Percentiles rank a stretch among this genome's conserved stretches.
These are phyloP conservation scores for Colletotrichum spinosum DNA, from an alignment of 2,329 filamentous ascomycete genomes.

Conservation along the genomic window DNA sequence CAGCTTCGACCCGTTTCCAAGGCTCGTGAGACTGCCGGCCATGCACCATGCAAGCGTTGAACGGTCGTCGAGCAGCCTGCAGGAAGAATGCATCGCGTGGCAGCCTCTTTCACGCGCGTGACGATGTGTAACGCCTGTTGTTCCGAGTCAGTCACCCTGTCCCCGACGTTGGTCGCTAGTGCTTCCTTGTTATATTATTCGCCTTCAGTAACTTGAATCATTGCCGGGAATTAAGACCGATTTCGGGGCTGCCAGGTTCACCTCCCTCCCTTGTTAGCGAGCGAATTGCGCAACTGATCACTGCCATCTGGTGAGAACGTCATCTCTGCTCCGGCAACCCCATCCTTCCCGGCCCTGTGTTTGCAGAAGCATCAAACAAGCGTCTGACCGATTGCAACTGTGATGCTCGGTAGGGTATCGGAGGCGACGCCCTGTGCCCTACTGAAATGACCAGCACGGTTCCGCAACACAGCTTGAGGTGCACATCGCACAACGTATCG, in stretches of 20 bases:
- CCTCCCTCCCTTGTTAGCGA: slow-evolving; percentile 4
- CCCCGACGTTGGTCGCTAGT: slow-evolving; percentile 13
- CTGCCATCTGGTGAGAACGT: slow-evolving; percentile 1
- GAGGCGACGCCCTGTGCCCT: too few species aligned
- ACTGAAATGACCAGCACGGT: too few species aligned
- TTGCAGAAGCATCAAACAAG: too few species aligned
- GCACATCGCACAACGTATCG: too few species aligned
- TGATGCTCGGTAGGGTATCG: too few species aligned
- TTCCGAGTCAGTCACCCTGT: slow-evolving; percentile 26
- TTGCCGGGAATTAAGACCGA: slow-evolving; percentile 25
- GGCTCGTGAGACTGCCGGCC: not conserved
- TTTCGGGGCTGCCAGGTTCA: slow-evolving; percentile 9
- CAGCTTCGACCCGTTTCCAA: too few species aligned
- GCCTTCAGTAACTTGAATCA: slow-evolving; percentile 12
- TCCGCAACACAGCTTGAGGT: too few species aligned
- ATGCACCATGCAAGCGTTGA: not conserved
- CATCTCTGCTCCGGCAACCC: slow-evolving; percentile 15
- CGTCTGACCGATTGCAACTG: too few species aligned
- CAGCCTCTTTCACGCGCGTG: slow-evolving; percentile 13
- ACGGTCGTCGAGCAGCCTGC: not conserved
- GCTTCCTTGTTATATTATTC: slow-evolving; percentile 14
- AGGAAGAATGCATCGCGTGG: slow-evolving; percentile 6
- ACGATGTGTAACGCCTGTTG: slow-evolving; percentile 6
- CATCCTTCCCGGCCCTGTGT: not conserved
- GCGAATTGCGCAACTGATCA: slow-evolving; percentile 14